Conservation (phyloP, 2,329 filamentous ascomycete species). For the Colletotrichum lindemuthianum region DNA sequence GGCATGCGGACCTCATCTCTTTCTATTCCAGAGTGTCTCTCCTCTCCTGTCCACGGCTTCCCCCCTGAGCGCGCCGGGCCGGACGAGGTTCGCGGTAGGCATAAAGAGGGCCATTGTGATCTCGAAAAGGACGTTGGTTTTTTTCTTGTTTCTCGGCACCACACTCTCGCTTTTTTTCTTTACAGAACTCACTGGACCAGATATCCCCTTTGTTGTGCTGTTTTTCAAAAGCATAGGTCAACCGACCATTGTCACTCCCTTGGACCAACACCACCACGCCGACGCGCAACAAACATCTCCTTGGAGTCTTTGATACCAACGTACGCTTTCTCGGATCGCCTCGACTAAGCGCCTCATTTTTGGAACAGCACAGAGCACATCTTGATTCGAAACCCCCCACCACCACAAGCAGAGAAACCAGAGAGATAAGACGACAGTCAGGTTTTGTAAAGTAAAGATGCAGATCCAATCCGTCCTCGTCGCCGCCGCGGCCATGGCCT, state of each 20-base stretch:
- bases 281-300: constrained; percentile 25
- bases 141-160: neutral
- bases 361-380: neutral
- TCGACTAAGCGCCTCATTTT: neutral
- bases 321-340: constrained; percentile 5
- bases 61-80: neutral
- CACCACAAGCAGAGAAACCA: constrained; percentile 30
- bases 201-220: neutral
- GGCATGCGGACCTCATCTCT: constrained; percentile 4
- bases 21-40: constrained; percentile 17
- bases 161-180: neutral
- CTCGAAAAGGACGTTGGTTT: neutral
- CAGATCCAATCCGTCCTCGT: constrained; percentile 43
- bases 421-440: neutral
- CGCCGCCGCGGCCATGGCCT: constrained; percentile 38
- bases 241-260: constrained; percentile 31
- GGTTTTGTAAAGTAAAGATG: constrained; percentile 40
- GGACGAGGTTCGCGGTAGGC: neutral
- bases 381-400: constrained; percentile 20
- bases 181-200: constrained; percentile 6
- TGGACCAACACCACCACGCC: constrained; percentile 1
- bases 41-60: neutral
- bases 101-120: constrained; percentile 19
- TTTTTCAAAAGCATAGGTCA: neutral
- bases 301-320: constrained; percentile 27